These are phyloP conservation scores for Nakazawaea laoshanensis DNA, from an alignment of 805 yeast species.

Conservation along the genomic window DNA sequence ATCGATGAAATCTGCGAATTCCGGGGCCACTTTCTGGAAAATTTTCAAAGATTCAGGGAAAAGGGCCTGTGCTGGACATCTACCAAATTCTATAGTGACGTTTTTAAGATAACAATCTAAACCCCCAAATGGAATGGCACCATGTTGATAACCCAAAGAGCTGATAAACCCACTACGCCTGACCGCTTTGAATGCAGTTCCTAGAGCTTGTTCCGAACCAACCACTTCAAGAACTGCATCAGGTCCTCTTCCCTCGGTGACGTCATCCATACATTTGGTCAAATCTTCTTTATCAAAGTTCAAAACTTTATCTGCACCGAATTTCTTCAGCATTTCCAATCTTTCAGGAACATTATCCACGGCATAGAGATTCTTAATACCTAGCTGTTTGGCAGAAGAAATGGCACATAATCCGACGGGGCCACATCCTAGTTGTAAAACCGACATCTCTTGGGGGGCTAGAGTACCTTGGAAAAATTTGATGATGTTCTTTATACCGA, in stretches of 20 bases:
- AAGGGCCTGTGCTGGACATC: slow-evolving; percentile 54
- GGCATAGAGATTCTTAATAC: slow-evolving; percentile 35
- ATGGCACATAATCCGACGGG: slow-evolving; percentile 53
- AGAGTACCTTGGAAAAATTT: slow-evolving; percentile 15
- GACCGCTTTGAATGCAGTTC: slow-evolving; percentile 41
- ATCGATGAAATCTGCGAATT: slow-evolving; percentile 46
- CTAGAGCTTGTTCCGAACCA: slow-evolving; percentile 44
- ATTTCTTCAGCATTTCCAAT: slow-evolving; percentile 30
- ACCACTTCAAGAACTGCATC: slow-evolving; percentile 57
- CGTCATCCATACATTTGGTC: slow-evolving; percentile 21
- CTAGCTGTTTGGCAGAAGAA: slow-evolving; percentile 32
- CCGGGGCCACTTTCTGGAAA: slow-evolving; percentile 33
- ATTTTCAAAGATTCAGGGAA: slow-evolving; percentile 43
- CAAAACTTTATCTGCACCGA: slow-evolving; percentile 40
- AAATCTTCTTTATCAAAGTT: slow-evolving; percentile 34
- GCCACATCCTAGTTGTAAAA: slow-evolving; percentile 52
- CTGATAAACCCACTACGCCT: slow-evolving; percentile 51
- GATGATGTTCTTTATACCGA: slow-evolving; percentile 41
- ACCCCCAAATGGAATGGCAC: slow-evolving; percentile 45
- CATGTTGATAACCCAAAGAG: slow-evolving; percentile 56
- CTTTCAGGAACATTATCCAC: slow-evolving; percentile 42
- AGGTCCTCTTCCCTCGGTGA: slow-evolving; percentile 41
- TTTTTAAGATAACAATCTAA: slow-evolving; percentile 51
- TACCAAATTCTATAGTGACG: slow-evolving; percentile 48
- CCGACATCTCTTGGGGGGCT: slow-evolving; percentile 27